These are phyloP conservation scores for Cephaloascus albidus DNA, from an alignment of 805 yeast genomes.

Conservation along the genomic window DNA sequence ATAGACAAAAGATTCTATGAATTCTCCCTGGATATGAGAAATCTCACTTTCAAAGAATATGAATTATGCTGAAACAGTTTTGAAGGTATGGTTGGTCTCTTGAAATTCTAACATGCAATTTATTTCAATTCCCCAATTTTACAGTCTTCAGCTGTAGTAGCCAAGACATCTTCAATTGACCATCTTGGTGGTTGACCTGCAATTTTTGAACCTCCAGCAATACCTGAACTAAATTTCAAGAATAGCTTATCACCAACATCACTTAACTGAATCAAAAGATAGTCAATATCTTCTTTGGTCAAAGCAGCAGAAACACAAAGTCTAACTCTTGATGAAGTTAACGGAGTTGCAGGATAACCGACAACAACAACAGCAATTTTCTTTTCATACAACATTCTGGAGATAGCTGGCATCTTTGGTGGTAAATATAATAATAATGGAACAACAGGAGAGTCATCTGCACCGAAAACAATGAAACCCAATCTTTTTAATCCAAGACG, in stretches of 20 bases:
- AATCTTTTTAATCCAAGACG: conserved; percentile 84
- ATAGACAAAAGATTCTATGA: background rate
- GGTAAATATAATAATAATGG: conserved; percentile 86
- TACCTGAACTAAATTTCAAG: conserved; percentile 71
- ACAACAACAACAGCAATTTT: conserved; percentile 93
- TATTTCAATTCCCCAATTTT: conserved; percentile 16
- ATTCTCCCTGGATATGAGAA: background rate
- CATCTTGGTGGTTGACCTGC: conserved; percentile 59
- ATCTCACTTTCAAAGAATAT: background rate
- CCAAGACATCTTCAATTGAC: conserved; percentile 70
- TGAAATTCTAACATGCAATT: too few relatives aligned
- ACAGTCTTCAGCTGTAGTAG: conserved; percentile 61
- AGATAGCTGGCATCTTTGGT: conserved; percentile 87
- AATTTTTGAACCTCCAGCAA: conserved; percentile 58
- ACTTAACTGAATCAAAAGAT: conserved; percentile 56
- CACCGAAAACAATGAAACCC: conserved; percentile 92
- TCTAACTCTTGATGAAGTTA: conserved; percentile 82
- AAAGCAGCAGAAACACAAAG: conserved; percentile 88
- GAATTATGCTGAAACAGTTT: too few relatives aligned
- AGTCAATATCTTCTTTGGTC: conserved; percentile 90
- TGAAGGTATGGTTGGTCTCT: too few relatives aligned
- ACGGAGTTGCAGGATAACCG: conserved; percentile 96
- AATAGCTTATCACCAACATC: conserved; percentile 71
- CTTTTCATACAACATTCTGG: conserved; percentile 68
- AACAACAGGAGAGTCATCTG: conserved; percentile 93